A percentile compares a stretch with the other conserved stretches of the same genome.
Evolutionary conservation across 352 stramenopile species (phyloP).

Genomic region (Phytophthora vignae): DNA sequence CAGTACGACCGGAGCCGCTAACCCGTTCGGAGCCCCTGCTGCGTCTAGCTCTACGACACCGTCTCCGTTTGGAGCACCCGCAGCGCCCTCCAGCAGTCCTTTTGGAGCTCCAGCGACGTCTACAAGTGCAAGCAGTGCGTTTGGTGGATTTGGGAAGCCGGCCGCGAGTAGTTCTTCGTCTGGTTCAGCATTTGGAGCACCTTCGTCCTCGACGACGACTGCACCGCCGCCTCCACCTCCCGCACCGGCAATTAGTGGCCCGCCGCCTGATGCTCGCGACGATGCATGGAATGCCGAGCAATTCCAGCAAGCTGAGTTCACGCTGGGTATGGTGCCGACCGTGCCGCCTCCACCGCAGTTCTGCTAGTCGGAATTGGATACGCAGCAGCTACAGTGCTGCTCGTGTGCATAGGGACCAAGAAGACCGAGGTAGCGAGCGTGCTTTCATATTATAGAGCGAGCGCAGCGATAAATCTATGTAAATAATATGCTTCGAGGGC

Average conservation of each 20-base stretch:
- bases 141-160: slow-evolving; percentile 20
- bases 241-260: slow-evolving; percentile 19
- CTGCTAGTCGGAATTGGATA: slow-evolving; percentile 34
- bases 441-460: slow-evolving; percentile 29
- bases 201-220: slow-evolving; percentile 10
- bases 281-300: slow-evolving; percentile 72
- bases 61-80: slow-evolving; percentile 30
- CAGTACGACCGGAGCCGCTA: slow-evolving; percentile 13
- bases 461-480: slow-evolving; percentile 28
- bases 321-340: slow-evolving; percentile 67
- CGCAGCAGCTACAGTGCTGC: background rate
- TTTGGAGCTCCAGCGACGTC: slow-evolving; percentile 26
- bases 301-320: slow-evolving; percentile 62
- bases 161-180: slow-evolving; percentile 16
- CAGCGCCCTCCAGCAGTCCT: slow-evolving; percentile 33
- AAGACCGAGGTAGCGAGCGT: slow-evolving; percentile 9
- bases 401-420: background rate
- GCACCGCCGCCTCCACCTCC: slow-evolving; percentile 17
- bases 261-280: slow-evolving; percentile 47
- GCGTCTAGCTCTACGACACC: slow-evolving; percentile 15
- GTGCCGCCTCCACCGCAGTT: slow-evolving; percentile 63
- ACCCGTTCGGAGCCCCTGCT: slow-evolving; percentile 31
- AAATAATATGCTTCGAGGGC: slow-evolving; percentile 27
- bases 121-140: slow-evolving; percentile 16
- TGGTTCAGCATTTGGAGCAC: slow-evolving; percentile 20